phyloP scores from a whole-genome alignment of 257 asterid genomes.

The Prunella vulgaris region DNA sequence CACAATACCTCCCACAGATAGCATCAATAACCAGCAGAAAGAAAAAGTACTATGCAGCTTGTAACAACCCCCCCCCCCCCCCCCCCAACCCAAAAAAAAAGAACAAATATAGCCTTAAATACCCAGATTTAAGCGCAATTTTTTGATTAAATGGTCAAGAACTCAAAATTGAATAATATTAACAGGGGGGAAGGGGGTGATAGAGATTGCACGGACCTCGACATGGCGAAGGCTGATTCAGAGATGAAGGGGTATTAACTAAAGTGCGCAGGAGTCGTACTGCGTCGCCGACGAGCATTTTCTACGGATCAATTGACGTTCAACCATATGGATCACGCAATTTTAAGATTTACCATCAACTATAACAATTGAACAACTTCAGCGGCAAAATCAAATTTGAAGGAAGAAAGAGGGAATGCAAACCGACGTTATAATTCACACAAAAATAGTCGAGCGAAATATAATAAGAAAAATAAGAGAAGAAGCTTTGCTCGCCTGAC shows the following conservation, averaged over 20 bases:
- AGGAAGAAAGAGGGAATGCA: neutral
- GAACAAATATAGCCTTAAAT: neutral
- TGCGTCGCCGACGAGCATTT: conserved; percentile 36
- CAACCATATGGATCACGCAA: conserved; percentile 32
- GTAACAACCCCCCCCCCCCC: neutral
- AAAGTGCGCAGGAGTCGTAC: conserved; percentile 25
- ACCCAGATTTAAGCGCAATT: neutral
- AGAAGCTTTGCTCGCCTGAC: neutral
- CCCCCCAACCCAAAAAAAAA: too few relatives aligned
- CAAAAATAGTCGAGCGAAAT: neutral
- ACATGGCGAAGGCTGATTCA: conserved; percentile 33
- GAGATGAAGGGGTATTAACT: conserved; percentile 14
- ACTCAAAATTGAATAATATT: neutral
- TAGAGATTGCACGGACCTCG: conserved; percentile 31
- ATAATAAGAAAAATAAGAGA: neutral
- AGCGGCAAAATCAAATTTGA: neutral
- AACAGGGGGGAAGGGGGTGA: neutral
- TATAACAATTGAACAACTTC: neutral
- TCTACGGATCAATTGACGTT: conserved; percentile 20
- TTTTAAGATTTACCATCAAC: conserved; percentile 1
- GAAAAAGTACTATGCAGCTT: neutral
- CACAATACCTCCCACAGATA: neutral
- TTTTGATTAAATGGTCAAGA: neutral
- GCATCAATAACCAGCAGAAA: neutral
- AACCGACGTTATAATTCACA: neutral